phyloP scores from a whole-genome alignment of 2,329 filamentous ascomycete species.

The Lojkania enalia region DNA sequence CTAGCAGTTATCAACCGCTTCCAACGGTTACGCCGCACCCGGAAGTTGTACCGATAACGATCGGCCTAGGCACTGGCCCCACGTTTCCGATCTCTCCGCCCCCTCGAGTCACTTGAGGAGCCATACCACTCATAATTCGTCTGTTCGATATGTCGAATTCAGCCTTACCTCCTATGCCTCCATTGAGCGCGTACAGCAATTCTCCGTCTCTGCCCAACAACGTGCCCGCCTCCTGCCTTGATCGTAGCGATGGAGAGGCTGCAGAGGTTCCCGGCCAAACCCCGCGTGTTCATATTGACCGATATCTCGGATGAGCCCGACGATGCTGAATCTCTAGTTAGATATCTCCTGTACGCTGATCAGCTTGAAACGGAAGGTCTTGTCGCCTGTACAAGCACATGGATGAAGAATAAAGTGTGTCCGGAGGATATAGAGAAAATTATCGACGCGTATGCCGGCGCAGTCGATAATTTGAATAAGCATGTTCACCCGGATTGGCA shows the following conservation, averaged over 20 bases:
- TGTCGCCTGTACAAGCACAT: conserved; percentile 45
- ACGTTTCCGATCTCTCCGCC: too few species aligned
- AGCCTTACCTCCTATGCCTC: too few species aligned
- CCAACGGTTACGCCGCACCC: too few species aligned
- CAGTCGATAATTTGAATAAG: conserved; percentile 53
- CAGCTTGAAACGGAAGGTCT: conserved; percentile 46
- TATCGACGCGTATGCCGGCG: conserved; percentile 37
- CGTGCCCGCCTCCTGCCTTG: neutral
- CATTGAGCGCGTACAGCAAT: too few species aligned
- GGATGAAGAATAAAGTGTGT: conserved; percentile 44
- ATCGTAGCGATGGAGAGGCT: neutral
- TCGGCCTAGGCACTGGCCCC: too few species aligned
- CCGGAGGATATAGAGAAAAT: conserved; percentile 43
- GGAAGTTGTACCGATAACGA: too few species aligned
- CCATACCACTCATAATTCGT: too few species aligned
- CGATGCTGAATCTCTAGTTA: conserved; percentile 43
- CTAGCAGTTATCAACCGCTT: too few species aligned
- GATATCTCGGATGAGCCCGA: conserved; percentile 48
- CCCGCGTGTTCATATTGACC: conserved; percentile 46
- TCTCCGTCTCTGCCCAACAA: too few species aligned
- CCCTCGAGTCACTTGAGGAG: too few species aligned
- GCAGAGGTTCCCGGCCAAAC: conserved; percentile 24
- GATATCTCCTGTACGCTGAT: conserved; percentile 44
- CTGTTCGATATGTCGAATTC: too few species aligned
- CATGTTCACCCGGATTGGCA: conserved; percentile 46